phyloP scores from a whole-genome alignment of 371 early-diverging fungal species.

The Zancudomyces culisetae region DNA sequence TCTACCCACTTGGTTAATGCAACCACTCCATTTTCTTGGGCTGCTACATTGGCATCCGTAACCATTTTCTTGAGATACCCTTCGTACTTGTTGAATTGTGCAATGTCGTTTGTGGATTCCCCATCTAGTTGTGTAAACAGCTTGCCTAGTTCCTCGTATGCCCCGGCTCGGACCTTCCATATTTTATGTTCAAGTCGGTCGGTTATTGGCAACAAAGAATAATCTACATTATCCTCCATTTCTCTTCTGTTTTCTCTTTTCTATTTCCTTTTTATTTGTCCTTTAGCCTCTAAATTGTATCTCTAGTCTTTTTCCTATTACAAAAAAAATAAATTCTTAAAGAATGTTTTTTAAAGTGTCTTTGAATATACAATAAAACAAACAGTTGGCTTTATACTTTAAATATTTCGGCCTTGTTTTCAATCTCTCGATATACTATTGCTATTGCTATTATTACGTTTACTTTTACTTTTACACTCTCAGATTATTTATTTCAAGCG shows the following conservation, averaged over 20 bases:
- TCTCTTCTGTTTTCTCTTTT: not conserved
- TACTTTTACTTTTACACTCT: too few species aligned
- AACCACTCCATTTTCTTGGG: conserved; percentile 71
- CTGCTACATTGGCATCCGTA: conserved; percentile 73
- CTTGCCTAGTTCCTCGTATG: conserved; percentile 63
- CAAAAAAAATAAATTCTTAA: too few species aligned
- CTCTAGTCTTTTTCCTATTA: too few species aligned
- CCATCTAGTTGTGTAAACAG: conserved; percentile 39
- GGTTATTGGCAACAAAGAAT: conserved; percentile 19
- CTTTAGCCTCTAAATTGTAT: too few species aligned
- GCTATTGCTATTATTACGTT: too few species aligned
- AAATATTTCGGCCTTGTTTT: too few species aligned
- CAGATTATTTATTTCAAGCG: too few species aligned
- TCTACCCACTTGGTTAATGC: conserved; percentile 57
- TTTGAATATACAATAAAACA: too few species aligned
- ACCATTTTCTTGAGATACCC: conserved; percentile 55
- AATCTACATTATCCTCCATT: conserved; percentile 23
- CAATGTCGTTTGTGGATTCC: conserved; percentile 29
- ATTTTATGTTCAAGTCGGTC: conserved; percentile 23
- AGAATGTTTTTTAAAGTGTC: too few species aligned
- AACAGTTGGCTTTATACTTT: too few species aligned
- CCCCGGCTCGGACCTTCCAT: conserved; percentile 86
- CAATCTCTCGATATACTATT: too few species aligned
- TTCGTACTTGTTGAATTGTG: conserved; percentile 43
- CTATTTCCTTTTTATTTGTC: not conserved